Base-by-base conservation (phyloP, 805 yeast species). In the Teunomyces cretensis region DNA sequence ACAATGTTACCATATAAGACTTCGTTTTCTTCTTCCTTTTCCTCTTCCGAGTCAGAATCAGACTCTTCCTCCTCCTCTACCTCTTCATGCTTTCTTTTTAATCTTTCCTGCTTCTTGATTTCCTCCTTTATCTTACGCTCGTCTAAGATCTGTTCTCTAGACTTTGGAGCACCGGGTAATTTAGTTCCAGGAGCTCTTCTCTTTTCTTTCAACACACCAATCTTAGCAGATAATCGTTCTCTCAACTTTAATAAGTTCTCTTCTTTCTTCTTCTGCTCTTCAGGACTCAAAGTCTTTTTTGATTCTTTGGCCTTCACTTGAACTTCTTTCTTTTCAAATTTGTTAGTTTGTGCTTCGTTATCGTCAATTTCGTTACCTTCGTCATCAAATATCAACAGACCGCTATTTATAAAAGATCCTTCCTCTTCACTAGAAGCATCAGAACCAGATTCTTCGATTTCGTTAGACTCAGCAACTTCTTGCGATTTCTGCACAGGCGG, bases 111-210 rank as follows among this genome's bases (percentile, higher is more conserved):
- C 52, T 67, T 61, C 60, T 72, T 78, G 46, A 64, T 54, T 44
- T 75, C 79, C 42, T 70, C 75, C 49, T 73, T 75, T 41, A 58
- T 61, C 51, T 73, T 72, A 49, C 96, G 79, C 53, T 82, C 86
- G 30, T 77, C 82, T 43, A 88, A 67, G 41, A 87, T 82, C 33
- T 85, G 91, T 53, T 89, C 95, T 65, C 97, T 76, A 9, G 92
- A 87, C 47, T 83, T 77, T 12, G 91, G 90, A 0, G 96, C 94
- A 17, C 97, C 96, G 4, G 76, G 72, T 4, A 75, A 81, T 38
- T 81, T 84, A 1, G 91, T 71, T 1, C 98, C 98, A 1, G 95
- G 94, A 1, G 98, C 99, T 57, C 86, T 91, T 62, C 99, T 82
- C 65, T 80, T 86, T 44, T 84, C 90, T 53, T 83, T 81, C 68